Evolutionary conservation across 495 filamentous ascomycete species (phyloP).

Genomic region (Podospora bellae-mahoneyi): DNA sequence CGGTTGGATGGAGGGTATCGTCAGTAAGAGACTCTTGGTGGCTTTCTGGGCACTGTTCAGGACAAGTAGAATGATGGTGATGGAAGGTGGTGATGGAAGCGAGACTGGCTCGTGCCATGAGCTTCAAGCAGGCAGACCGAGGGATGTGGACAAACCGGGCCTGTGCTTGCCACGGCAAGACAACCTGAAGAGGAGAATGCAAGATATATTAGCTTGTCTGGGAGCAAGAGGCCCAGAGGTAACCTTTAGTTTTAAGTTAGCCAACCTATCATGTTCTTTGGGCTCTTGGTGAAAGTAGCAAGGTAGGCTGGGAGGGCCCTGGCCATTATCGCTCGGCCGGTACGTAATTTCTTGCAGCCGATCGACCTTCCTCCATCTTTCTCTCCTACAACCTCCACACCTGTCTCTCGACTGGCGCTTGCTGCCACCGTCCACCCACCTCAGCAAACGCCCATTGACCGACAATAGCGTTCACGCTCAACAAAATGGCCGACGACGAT

Average conservation of each 20-base stretch:
- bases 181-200: slow-evolving; percentile 12
- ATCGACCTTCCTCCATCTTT: slow-evolving; percentile 28
- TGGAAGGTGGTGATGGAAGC: slow-evolving; percentile 9
- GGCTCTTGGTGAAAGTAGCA: slow-evolving; percentile 11
- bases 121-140: neutral
- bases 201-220: slow-evolving; percentile 11
- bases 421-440: slow-evolving; percentile 10
- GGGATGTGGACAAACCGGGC: neutral
- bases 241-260: slow-evolving; percentile 18
- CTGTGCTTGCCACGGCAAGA: slow-evolving; percentile 8
- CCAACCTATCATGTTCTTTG: slow-evolving; percentile 32
- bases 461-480: slow-evolving; percentile 10
- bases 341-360: slow-evolving; percentile 39
- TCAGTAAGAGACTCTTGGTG: neutral
- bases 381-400: slow-evolving; percentile 25
- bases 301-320: slow-evolving; percentile 25
- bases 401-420: slow-evolving; percentile 10
- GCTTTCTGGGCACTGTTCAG: neutral
- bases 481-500: slow-evolving; percentile 50
- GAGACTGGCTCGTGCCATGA: neutral
- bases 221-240: slow-evolving; percentile 2
- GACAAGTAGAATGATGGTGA: slow-evolving; percentile 11
- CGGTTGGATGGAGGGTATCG: neutral
- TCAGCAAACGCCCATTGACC: slow-evolving; percentile 18
- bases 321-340: slow-evolving; percentile 27